Evolutionary conservation across 495 filamentous ascomycete genomes (phyloP).

Genomic region (Amphirosellinia nigrospora): DNA sequence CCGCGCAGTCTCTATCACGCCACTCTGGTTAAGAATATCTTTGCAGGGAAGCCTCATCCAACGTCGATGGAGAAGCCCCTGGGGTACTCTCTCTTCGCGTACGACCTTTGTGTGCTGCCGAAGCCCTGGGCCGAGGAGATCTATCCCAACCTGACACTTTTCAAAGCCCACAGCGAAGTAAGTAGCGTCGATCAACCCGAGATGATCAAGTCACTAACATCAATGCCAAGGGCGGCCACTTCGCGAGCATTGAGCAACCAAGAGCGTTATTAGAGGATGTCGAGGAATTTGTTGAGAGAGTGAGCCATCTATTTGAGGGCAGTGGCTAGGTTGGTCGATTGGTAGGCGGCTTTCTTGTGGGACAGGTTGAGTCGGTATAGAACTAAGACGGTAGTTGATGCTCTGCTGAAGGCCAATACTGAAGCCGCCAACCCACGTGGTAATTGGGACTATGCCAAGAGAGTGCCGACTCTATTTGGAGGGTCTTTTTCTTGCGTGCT

Average conservation of each 20-base stretch:
- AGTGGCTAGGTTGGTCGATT: constrained; percentile 7
- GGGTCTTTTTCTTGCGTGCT: no score
- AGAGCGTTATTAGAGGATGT: constrained; percentile 61
- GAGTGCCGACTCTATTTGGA: not conserved
- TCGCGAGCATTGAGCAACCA: constrained; percentile 66
- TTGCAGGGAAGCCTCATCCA: constrained; percentile 36
- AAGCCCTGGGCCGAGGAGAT: constrained; percentile 57
- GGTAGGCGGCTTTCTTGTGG: not conserved
- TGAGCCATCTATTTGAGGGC: constrained; percentile 14
- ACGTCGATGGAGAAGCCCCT: constrained; percentile 60
- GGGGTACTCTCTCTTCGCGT: constrained; percentile 64
- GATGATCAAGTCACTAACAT: constrained; percentile 10
- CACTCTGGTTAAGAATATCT: constrained; percentile 48
- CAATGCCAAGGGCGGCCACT: constrained; percentile 62
- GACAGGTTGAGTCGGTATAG: not conserved
- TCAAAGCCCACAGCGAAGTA: constrained; percentile 20
- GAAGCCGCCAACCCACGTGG: not conserved
- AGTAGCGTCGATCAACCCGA: constrained; percentile 52
- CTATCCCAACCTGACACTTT: constrained; percentile 36
- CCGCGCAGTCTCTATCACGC: constrained; percentile 60
- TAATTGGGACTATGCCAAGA: not conserved
- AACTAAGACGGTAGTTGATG: not conserved
- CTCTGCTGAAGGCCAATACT: not conserved
- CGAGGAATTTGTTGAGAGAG: constrained; percentile 50
- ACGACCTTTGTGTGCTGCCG: constrained; percentile 59